Base-by-base conservation (phyloP, 2,329 filamentous ascomycete genomes). In the Zymoseptoria brevis region DNA sequence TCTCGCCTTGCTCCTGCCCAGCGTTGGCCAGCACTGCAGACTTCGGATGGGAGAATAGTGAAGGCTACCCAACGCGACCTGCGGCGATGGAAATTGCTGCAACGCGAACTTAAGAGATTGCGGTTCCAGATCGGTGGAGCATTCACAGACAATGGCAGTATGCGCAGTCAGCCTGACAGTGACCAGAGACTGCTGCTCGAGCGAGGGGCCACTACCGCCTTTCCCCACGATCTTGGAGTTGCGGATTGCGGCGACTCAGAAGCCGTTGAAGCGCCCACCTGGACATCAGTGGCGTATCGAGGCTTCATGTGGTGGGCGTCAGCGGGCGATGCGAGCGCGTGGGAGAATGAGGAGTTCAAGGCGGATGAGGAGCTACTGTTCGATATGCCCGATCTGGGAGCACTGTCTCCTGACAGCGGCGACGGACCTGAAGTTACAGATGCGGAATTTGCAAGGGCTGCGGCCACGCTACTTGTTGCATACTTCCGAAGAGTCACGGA, bases 281-380 rank as follows among this genome's bases (percentile, higher is more conserved):
- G 84, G 89, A 80, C 87, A 0, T 85, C 87, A 1, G 81, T 93
- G 24, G 89, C 89, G 4, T 94, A 93, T 74, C 84, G 83, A 57
- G 86, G 87, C 22, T 92, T 93, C 76, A 90, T 93, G 82, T 94
- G 89, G 89, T 94, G 90, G 89, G 89, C 89, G 1, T 90, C 87
- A 16, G 88, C 89, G 0, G 89, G 89, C 59, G 89, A 94, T 74
- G 83, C 87, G 61, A 79, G 81, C 26, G 77, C 78, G 11, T 80
- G 79, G 54, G 74, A 80, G 8, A 76, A 78, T 1, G 79, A 83
- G 58, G 82, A 85, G 66, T 77, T 78, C 60, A 78, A 82, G 57
- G 76, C 79, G 26, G 78, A 80, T 59, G 72, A 73, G 19, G 72
- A 74, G 57, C 66, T 80, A 1, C 68, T 80, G 11, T 73, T 74